Base-by-base conservation (phyloP, 768 basidiomycete genomes). In the Fibroporia radiculosa region DNA sequence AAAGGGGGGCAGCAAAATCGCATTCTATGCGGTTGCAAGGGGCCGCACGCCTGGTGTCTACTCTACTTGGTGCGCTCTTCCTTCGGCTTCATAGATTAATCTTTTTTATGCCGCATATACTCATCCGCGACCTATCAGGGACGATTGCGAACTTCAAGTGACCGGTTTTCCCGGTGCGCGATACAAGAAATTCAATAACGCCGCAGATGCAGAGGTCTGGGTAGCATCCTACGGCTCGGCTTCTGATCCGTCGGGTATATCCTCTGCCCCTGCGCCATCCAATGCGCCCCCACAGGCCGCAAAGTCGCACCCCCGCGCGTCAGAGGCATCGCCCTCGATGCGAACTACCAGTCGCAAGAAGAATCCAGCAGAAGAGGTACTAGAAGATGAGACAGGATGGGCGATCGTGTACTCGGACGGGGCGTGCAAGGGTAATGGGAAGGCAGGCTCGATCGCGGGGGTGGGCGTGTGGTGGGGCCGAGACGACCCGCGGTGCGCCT, bases 391-490 rank as follows among this genome's bases (percentile, higher is more conserved):
- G 45, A 40, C 29, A 2, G 59, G 56, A 3, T 65, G 60, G 53
- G 60, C 66, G 32, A 66, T 84, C 11, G 92, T 92, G 1, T 95
- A 89, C 54, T 82, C 75, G 16, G 93, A 97, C 61, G 93, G 93
- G 10, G 84, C 91, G 5, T 92, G 90, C 51, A 78, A 76, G 56
- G 78, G 82, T 2, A 97, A 97, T 57, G 93, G 93, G 0, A 65
- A 79, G 56, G 24, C 23, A 2, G 77, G 73, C 1, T 73, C 85
- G 0, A 51, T 75, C 32, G 93, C 90, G 1, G 93, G 93, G 1
- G 64, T 92, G 33, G 93, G 93, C 0, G 88, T 97, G 0, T 97
- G 82, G 79, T 97, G 88, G 87, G 88, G 83, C 0, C 63, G 58
- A 8, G 58, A 71, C 47, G 84, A 91, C 62, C 61, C 75, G 25